Evolutionary conservation across 1,284 basidiomycete species (phyloP).

Genomic region (Ceratobasidium sp.): DNA sequence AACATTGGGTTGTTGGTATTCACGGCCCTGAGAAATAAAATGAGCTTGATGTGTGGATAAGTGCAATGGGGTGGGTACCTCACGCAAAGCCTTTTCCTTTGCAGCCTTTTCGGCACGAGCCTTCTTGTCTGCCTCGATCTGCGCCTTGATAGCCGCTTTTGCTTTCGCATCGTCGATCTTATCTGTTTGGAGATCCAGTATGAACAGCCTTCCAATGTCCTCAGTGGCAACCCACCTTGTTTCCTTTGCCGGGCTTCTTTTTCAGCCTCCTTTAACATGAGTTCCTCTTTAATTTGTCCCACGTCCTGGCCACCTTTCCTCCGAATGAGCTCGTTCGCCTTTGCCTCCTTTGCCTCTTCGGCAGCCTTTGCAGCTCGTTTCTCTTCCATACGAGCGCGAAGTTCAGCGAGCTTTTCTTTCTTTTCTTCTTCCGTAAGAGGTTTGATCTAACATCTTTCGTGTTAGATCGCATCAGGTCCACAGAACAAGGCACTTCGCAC

Average conservation of each 20-base stretch:
- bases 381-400: conserved; percentile 80
- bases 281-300: conserved; percentile 78
- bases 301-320: conserved; percentile 89
- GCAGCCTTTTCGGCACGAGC: conserved; percentile 89
- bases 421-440: conserved; percentile 97
- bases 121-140: conserved; percentile 94
- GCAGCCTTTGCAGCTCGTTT: conserved; percentile 80
- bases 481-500: conserved; percentile 60
- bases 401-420: conserved; percentile 82
- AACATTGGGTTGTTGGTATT: conserved; percentile 49
- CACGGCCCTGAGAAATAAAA: conserved; percentile 54
- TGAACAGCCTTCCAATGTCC: neutral
- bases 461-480: neutral
- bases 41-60: conserved; percentile 52
- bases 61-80: conserved; percentile 66
- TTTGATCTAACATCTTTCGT: conserved; percentile 71
- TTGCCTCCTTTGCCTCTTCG: conserved; percentile 77
- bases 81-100: conserved; percentile 87
- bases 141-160: conserved; percentile 85
- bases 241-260: conserved; percentile 86
- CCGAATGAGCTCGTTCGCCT: conserved; percentile 83
- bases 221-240: conserved; percentile 66
- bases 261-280: conserved; percentile 81
- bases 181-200: conserved; percentile 63
- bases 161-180: conserved; percentile 89